Conservation (phyloP, 139 green algal genomes). For the Haematococcus sp. region DNA sequence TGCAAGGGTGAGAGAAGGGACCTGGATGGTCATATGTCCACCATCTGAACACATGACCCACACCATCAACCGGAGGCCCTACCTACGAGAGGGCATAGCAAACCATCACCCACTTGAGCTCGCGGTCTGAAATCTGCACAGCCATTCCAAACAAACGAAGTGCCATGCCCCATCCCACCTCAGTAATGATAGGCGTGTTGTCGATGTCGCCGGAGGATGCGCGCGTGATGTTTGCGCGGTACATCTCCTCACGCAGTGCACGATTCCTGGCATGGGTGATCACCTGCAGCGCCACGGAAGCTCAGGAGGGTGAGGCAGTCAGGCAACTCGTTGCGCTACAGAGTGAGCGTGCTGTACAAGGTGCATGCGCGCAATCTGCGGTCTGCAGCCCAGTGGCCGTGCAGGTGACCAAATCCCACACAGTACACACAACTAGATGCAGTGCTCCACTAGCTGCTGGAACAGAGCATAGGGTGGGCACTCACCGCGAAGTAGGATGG, state of each 20-base stretch:
- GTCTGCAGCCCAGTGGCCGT: no score
- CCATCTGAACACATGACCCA: neutral
- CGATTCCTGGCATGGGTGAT: conserved; percentile 86
- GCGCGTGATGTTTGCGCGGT: conserved; percentile 79
- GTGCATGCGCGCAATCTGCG: no score
- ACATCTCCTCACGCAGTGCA: conserved; percentile 90
- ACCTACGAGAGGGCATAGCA: neutral
- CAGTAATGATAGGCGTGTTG: conserved; percentile 90
- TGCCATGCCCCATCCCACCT: neutral
- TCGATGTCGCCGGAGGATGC: conserved; percentile 77
- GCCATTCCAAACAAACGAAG: neutral
- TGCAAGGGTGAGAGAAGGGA: neutral
- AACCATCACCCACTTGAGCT: neutral
- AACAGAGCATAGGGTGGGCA: no score
- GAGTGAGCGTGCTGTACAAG: no score
- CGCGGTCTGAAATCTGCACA: neutral
- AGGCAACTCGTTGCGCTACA: no score
- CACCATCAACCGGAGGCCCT: neutral
- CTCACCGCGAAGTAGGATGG: conserved; percentile 81
- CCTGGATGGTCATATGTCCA: neutral
- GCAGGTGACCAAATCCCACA: no score
- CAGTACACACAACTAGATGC: no score
- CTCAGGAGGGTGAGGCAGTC: no score
- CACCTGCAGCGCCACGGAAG: conserved; percentile 56
- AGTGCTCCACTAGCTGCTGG: no score